Percentiles rank a stretch among this genome's conserved stretches.
Conservation (phyloP, 495 filamentous ascomycete genomes). For the Annulohypoxylon nitens region DNA sequence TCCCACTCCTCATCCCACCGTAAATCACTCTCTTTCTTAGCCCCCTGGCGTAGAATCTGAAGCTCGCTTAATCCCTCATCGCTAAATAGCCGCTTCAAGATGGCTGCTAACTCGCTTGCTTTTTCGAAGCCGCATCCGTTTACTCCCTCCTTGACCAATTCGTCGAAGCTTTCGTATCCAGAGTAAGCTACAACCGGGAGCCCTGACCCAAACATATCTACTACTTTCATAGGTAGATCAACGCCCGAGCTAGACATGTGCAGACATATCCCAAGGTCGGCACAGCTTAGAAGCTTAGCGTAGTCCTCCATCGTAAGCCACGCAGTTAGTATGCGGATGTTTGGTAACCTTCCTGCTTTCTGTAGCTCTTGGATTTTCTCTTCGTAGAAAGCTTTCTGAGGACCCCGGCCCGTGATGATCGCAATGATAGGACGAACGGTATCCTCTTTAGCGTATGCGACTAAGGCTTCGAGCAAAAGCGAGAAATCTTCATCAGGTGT, state of each 20-base stretch:
- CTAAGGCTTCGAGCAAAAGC: slow-evolving; percentile 85
- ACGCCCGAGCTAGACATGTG: slow-evolving; percentile 95
- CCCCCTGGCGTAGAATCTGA: slow-evolving; percentile 74
- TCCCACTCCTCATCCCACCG: slow-evolving; percentile 98
- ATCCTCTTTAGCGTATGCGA: slow-evolving; percentile 68
- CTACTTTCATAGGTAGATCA: slow-evolving; percentile 98
- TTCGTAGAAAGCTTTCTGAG: slow-evolving; percentile 81
- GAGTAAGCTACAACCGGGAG: slow-evolving; percentile 90
- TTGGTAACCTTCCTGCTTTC: slow-evolving; percentile 68
- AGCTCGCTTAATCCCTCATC: slow-evolving; percentile 63
- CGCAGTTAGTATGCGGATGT: slow-evolving; percentile 79
- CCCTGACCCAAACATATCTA: slow-evolving; percentile 97
- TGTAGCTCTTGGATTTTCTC: slow-evolving; percentile 71
- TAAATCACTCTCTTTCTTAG: slow-evolving; percentile 77
- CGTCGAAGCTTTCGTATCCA: slow-evolving; percentile 85
- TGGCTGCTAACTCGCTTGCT: slow-evolving; percentile 67
- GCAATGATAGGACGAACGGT: slow-evolving; percentile 72
- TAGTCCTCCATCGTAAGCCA: slow-evolving; percentile 90
- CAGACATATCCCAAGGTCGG: slow-evolving; percentile 90
- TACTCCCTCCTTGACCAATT: slow-evolving; percentile 85
- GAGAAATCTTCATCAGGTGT: slow-evolving; percentile 96
- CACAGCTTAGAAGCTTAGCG: slow-evolving; percentile 84
- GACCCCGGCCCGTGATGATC: slow-evolving; percentile 94
- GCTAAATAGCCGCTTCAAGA: slow-evolving; percentile 73
- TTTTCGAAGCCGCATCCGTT: slow-evolving; percentile 87